Base-by-base conservation (phyloP, 306 rosid species). In the Quillaja saponaria region DNA sequence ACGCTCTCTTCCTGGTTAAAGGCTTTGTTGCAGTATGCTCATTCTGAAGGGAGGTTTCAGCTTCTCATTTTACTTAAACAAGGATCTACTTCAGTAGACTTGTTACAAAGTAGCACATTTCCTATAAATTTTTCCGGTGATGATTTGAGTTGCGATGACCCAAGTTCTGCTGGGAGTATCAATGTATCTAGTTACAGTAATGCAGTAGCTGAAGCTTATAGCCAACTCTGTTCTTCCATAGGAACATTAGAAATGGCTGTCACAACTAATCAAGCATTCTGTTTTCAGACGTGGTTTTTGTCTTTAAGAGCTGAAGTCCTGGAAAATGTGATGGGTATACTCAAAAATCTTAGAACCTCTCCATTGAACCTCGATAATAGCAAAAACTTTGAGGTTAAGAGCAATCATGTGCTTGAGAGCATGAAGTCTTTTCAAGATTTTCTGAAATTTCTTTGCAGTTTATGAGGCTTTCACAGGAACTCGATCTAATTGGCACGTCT, bases 251-350 rank as follows among this genome's bases (percentile, higher is more conserved):
- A 74, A 50, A 47, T 58, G 18, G 71, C 68, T 44, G 53, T 50
- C 42, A 47, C 56, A 55, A 56, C 51, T 14, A 77, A 65, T 59
- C 82, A 64, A 35, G 47, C 52, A 13, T 82, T 82, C 69, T 69
- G 67, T 65, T 88, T 88, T 63, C 87, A 80, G 66, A 76, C 83
- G 55, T 87, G 84, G 96, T 76, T 80, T 84, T 61, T 87, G 62
- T 80, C 71, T 7, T 65, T 82, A 65, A 73, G 87, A 76, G 81
- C 79, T 34, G 78, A 79, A 63, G 35, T 75, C 46, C 7, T 82
- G 67, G 61, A 64, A 73, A 66, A 69, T 58, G 70, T 80, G 66
- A 63, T 63, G 49, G 75, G 34, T 50, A 31, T 80, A 9, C 21
- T 80, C 46, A 33, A 68, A 71, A 60, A 45, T 25, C 52, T 80